phyloP scores from a whole-genome alignment of 1,284 basidiomycete genomes.

The Agaricales sp. region DNA sequence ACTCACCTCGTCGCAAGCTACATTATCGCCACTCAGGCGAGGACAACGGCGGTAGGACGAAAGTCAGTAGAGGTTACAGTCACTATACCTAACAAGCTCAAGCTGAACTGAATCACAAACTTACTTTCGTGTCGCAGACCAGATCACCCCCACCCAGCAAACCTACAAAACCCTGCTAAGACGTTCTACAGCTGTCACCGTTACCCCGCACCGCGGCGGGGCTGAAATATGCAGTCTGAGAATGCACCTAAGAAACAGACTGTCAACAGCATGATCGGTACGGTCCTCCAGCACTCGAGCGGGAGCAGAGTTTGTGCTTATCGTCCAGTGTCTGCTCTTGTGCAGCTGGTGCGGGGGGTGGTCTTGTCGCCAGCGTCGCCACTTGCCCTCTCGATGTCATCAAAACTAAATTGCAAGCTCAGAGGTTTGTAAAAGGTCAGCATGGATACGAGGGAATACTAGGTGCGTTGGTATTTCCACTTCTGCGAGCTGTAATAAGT shows the following conservation, averaged over 20 bases:
- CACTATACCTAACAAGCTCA: too few species aligned
- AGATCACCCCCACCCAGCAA: too few species aligned
- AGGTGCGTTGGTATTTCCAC: conserved; percentile 34
- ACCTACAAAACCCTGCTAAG: too few species aligned
- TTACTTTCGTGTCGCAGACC: too few species aligned
- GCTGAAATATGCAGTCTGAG: conserved; percentile 53
- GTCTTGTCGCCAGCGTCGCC: conserved; percentile 86
- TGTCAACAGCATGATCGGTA: conserved; percentile 69
- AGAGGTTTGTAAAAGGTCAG: conserved; percentile 56
- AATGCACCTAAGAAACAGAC: conserved; percentile 33
- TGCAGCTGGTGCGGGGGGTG: conserved; percentile 74
- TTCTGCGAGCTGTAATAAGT: conserved; percentile 10
- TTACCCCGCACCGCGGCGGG: conserved; percentile 47
- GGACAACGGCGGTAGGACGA: too few species aligned
- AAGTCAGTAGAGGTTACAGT: too few species aligned
- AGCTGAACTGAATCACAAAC: too few species aligned
- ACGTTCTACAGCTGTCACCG: too few species aligned
- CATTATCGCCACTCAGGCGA: too few species aligned
- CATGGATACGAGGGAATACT: conserved; percentile 68
- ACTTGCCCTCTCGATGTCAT: conserved; percentile 97
- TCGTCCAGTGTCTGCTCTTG: conserved; percentile 4
- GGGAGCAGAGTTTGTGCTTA: conserved; percentile 8
- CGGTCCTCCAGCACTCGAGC: conserved; percentile 11
- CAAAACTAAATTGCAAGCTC: conserved; percentile 95
- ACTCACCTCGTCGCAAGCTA: too few species aligned